Evolutionary conservation across 2,329 filamentous ascomycete genomes (phyloP).

Genomic region (Alternaria brassicicola): DNA sequence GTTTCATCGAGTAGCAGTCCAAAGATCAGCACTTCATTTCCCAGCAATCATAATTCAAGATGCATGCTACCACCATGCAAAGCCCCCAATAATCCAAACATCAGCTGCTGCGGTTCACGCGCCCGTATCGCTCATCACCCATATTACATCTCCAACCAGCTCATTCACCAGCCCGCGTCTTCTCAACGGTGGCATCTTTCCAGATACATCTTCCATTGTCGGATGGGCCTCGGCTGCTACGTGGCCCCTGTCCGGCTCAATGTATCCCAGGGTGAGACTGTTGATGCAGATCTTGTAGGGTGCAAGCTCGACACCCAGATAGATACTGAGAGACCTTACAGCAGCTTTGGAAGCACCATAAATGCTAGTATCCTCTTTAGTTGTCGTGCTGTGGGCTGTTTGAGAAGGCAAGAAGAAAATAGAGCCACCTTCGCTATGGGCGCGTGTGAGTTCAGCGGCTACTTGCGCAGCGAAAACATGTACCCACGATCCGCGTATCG

Average conservation of each 20-base stretch:
- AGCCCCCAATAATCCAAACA: not conserved
- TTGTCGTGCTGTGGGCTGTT: not conserved
- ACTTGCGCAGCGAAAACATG: no score
- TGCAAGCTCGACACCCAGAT: not conserved
- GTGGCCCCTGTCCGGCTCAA: not conserved
- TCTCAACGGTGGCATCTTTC: not conserved
- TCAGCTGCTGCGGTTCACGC: not conserved
- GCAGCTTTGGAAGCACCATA: not conserved
- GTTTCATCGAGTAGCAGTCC: not conserved
- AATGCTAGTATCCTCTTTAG: not conserved
- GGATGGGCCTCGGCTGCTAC: not conserved
- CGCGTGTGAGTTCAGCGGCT: no score
- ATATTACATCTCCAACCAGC: not conserved
- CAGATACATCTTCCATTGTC: not conserved
- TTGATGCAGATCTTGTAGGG: not conserved
- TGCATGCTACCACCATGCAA: not conserved
- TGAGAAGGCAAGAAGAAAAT: not conserved
- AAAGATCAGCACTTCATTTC: not conserved
- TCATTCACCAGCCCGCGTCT: not conserved
- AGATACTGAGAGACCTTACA: not conserved
- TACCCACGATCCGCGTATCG: no score
- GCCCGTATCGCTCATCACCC: not conserved
- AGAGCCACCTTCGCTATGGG: not conserved
- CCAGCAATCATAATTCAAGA: not conserved
- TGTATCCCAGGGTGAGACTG: not conserved